Conservation (phyloP, 352 stramenopile species). For the Pythium monospermum region DNA sequence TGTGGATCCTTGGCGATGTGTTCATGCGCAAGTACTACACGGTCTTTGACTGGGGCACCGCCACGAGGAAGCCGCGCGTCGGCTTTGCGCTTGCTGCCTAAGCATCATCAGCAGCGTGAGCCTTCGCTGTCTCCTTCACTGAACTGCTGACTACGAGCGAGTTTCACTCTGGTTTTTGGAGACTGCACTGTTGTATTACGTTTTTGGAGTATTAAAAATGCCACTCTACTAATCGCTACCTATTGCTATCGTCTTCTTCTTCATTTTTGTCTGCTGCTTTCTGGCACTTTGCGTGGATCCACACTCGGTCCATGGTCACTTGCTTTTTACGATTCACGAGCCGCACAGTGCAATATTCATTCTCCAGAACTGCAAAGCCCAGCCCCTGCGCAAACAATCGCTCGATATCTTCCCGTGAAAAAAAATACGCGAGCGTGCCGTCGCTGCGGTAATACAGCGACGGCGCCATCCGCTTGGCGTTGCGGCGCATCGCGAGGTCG, state of each 20-base stretch:
- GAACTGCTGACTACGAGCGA: too few species aligned
- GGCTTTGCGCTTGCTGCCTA: slow-evolving; percentile 79
- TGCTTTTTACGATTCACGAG: slow-evolving; percentile 68
- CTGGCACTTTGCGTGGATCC: slow-evolving; percentile 68
- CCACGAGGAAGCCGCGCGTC: slow-evolving; percentile 69
- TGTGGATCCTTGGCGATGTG: slow-evolving; percentile 91
- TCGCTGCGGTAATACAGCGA: slow-evolving; percentile 75
- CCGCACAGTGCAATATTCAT: slow-evolving; percentile 73
- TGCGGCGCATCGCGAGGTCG: slow-evolving; percentile 83
- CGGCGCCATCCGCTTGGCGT: slow-evolving; percentile 49
- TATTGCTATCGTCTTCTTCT: too few species aligned
- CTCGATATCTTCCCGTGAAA: slow-evolving; percentile 53
- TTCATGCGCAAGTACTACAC: slow-evolving; percentile 96
- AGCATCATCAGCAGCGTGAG: too few species aligned
- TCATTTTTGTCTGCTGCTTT: too few species aligned
- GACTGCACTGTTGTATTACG: too few species aligned
- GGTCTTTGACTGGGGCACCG: slow-evolving; percentile 89
- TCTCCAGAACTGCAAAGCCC: slow-evolving; percentile 49
- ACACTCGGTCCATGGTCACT: slow-evolving; percentile 75
- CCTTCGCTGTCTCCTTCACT: too few species aligned
- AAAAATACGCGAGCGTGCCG: slow-evolving; percentile 74
- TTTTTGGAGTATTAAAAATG: too few species aligned
- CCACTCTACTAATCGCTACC: too few species aligned
- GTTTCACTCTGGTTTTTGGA: too few species aligned
- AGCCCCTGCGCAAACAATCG: slow-evolving; percentile 37